Evolutionary conservation across 352 stramenopile species (phyloP), one percentile per base, ranked within the genome.

Genomic region (Phytophthora pinifolia): DNA sequence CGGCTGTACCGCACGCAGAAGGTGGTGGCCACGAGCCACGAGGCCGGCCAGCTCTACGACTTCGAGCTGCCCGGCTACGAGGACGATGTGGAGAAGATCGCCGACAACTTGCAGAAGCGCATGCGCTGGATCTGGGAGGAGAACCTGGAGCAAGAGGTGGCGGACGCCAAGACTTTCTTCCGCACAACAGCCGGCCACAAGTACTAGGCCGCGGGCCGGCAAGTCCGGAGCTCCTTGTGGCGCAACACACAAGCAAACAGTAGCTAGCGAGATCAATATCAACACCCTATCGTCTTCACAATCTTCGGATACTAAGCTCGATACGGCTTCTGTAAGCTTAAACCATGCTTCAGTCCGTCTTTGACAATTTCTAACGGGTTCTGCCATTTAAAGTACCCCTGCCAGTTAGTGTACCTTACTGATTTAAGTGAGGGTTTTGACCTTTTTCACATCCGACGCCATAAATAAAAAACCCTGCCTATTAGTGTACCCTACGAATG

Each of bases 101-200:
- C 44, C 29, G 41, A 27, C 31, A 62, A 59, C 44, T 32, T 72
- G 43, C 63, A 72, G 53, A 52, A 62, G 44, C 59, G 63, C 27
- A 68, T 68, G 63, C 53, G 31, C n/a, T 72, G 58, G 63, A 68
- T 72, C 48, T 72, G 63, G 59, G 59, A 72, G 20, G 63, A 72
- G 35, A 53, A 68, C 22, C 48, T 72, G 18, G 58, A 72, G 46
- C 58, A 72, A 45, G 53, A 68, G 35, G 64, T 72, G 12, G 38
- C 44, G 31, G 59, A 68, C 30, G 59, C 64, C 59, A 65, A 69
- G 41, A 47, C 20, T 17, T 61, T 69, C 34, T 65, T 62, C 38
- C 17, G 35, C 9, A 41, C 45, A 18, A 30, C 39, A 4, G 41
- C 17, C 6, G 36, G 45, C 15, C 9, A 69, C 18, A 62, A 56